Conservation (phyloP, 768 basidiomycete species). For the Nidularia pulvinata region DNA sequence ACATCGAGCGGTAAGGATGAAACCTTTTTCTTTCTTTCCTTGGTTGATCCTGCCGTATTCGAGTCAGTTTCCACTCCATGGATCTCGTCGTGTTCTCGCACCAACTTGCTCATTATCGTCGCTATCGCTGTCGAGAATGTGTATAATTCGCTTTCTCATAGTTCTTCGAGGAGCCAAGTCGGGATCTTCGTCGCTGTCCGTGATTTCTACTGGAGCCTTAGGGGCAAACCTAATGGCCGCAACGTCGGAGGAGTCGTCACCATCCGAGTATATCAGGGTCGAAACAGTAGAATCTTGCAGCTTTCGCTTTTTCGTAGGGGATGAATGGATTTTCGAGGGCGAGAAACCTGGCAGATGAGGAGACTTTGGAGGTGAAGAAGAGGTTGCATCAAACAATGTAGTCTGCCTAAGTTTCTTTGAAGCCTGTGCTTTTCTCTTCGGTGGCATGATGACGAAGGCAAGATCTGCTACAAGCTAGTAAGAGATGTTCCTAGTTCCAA, state of each 20-base stretch:
- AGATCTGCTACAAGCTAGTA: too few relatives aligned
- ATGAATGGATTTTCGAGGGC: not conserved
- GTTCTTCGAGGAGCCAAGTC: conserved; percentile 7
- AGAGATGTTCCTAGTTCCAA: too few relatives aligned
- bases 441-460: too few relatives aligned
- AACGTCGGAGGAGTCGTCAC: conserved; percentile 37
- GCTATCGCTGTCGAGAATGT: conserved; percentile 8
- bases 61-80: too few relatives aligned
- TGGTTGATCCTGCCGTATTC: too few relatives aligned
- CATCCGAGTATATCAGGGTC: conserved; percentile 4
- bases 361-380: not conserved
- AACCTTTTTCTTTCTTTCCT: too few relatives aligned
- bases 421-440: not conserved
- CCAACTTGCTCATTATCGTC: not conserved
- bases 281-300: not conserved
- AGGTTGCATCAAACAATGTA: conserved; percentile 28
- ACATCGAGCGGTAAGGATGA: not conserved
- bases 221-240: conserved; percentile 52
- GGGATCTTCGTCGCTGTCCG: conserved; percentile 9
- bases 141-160: conserved; percentile 6
- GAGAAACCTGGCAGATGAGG: not conserved
- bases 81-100: not conserved
- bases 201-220: conserved; percentile 7
- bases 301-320: conserved; percentile 1
- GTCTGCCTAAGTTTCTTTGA: conserved; percentile 36